Conservation (phyloP, 768 basidiomycete genomes). For the Rhodosporidiobolus sp. region DNA sequence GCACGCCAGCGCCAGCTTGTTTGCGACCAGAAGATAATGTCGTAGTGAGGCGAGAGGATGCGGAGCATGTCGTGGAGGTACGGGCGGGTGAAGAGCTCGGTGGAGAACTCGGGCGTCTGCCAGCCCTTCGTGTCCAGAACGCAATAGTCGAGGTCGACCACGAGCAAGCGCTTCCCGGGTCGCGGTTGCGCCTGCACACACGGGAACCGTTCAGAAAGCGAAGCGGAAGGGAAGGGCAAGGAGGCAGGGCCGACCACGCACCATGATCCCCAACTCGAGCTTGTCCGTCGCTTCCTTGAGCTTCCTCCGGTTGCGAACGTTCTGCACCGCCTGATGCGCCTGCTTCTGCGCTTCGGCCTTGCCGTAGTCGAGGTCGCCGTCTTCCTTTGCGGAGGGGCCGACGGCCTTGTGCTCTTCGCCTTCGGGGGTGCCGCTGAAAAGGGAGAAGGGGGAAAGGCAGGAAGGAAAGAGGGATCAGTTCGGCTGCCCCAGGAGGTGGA, state of each 20-base stretch:
- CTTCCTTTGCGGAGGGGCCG: conserved; percentile 60
- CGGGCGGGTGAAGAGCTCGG: conserved; percentile 72
- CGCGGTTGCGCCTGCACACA: conserved; percentile 62
- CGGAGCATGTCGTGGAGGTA: conserved; percentile 79
- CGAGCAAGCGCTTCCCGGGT: conserved; percentile 68
- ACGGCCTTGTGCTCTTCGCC: conserved; percentile 75
- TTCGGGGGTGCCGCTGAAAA: conserved; percentile 70
- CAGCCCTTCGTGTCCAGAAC: conserved; percentile 42
- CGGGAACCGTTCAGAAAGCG: no score
- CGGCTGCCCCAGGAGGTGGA: conserved; percentile 5
- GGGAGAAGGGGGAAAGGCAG: background rate
- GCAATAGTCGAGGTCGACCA: conserved; percentile 62
- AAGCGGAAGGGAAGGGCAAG: background rate
- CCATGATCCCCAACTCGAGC: conserved; percentile 65
- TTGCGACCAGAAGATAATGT: conserved; percentile 72
- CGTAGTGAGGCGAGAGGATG: conserved; percentile 74
- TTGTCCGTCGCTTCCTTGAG: conserved; percentile 68
- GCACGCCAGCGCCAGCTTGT: conserved; percentile 76
- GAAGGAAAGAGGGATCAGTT: background rate
- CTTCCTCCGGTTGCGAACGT: conserved; percentile 76
- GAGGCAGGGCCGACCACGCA: background rate
- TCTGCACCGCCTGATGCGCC: conserved; percentile 59
- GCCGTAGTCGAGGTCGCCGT: conserved; percentile 78
- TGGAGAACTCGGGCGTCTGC: conserved; percentile 17
- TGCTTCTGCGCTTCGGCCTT: conserved; percentile 53